Evolutionary conservation across 75 land plant genomes (phyloP), one percentile per base, ranked within the genome.

Genomic region (Cryptomeria japonica): DNA sequence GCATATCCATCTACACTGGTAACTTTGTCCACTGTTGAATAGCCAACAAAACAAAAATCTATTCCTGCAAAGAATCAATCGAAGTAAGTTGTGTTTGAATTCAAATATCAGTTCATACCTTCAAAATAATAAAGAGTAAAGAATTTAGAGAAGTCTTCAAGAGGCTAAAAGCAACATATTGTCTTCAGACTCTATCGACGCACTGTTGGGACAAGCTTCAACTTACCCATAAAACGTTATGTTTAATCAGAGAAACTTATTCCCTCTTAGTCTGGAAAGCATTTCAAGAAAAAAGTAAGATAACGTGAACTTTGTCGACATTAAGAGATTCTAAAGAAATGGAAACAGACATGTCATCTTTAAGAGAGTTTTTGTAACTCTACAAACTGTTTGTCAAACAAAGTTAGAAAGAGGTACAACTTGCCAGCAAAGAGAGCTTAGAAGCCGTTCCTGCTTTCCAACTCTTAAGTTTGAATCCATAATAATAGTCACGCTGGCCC

Each of bases 1-100:
- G 91, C 91, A 88, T 92, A 28, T 64, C 16, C 75, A 38, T 42
- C 34, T 19, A 39, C 19, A 36, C 84, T n/a, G 15, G 51, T 4
- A 44, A 8, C 53, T 82, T n/a, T 28, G 4, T 82, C 12, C 53
- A 25, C 32, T 11, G 34, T 82, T 46, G 77, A 34, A 32, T 75
- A 32, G 13, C 77, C 77, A 31, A 75, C 77, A 75, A 75, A 32
- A 31, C 32, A 28, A n/a, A 46, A 82, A 38, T 46, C 0, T 82
- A 46, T 12, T 25, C 84, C 84, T 82, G 84, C 49, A 44, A 46
- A 25, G 28, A 46, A 82, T 28, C 32, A 28, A n/a, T 46, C 34
- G 12, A 82, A 31, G 47, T 34, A 32, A 34, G 47, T 82, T 46
- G 14, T 44, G 3, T 46, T 82, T 11, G 34, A 82, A 82, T 46